A percentile compares a stretch with the other conserved stretches of the same genome.
Evolutionary conservation across 2,329 filamentous ascomycete genomes (phyloP).

Genomic region (Didymella exigua): DNA sequence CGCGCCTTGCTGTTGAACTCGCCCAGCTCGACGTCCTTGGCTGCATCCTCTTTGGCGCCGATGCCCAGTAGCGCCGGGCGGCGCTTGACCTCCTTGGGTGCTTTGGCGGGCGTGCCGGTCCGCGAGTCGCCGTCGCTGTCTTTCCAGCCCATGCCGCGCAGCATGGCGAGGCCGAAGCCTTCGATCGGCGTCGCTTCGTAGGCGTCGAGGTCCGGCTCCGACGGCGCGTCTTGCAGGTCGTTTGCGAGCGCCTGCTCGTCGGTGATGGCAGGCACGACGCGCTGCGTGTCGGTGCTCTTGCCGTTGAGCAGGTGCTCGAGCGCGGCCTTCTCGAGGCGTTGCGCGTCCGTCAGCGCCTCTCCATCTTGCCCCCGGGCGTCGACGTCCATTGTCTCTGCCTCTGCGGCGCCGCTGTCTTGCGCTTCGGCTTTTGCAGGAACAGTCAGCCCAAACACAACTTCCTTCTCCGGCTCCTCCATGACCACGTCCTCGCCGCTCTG

Average conservation of each 20-base stretch:
- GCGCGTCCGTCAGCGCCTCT: constrained; percentile 38
- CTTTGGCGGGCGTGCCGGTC: constrained; percentile 47
- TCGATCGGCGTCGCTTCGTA: constrained; percentile 91
- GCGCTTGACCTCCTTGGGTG: constrained; percentile 69
- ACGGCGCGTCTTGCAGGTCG: constrained; percentile 74
- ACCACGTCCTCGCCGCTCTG: constrained; percentile 38
- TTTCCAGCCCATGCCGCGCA: constrained; percentile 96
- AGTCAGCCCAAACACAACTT: constrained; percentile 60
- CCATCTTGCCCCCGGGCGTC: constrained; percentile 23
- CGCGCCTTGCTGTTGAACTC: constrained; percentile 67
- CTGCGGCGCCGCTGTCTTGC: constrained; percentile 10
- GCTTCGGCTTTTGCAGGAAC: constrained; percentile 43
- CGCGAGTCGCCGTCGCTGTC: constrained; percentile 62
- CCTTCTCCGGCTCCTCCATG: constrained; percentile 45
- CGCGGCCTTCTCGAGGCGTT: constrained; percentile 59
- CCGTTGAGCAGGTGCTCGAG: constrained; percentile 53
- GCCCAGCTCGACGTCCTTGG: constrained; percentile 70
- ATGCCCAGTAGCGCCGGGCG: constrained; percentile 84
- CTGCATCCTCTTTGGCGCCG: constrained; percentile 78
- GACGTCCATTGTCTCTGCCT: constrained; percentile 32
- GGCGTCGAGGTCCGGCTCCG: constrained; percentile 76
- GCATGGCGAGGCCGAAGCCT: constrained; percentile 87
- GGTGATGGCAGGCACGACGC: constrained; percentile 48
- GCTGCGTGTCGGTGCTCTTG: constrained; percentile 45
- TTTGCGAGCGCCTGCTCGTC: constrained; percentile 73